These are phyloP conservation scores for Solanum pinnatisectum DNA, from an alignment of 257 asterid species.

Conservation along the genomic window DNA sequence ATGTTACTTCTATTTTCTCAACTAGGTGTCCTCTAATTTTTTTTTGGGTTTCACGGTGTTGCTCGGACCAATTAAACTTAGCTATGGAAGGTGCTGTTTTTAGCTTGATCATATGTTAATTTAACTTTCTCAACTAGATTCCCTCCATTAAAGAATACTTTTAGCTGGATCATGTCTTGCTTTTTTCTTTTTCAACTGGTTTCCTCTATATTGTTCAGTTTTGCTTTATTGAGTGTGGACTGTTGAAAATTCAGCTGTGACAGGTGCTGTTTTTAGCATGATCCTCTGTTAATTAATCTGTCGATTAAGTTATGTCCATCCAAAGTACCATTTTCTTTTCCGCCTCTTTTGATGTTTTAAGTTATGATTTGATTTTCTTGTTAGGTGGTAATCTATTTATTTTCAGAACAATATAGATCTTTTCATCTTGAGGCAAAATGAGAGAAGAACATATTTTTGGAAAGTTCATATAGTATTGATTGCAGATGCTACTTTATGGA, in stretches of 20 bases:
- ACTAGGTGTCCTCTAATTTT: background rate
- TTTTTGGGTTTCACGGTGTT: background rate
- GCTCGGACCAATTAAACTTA: background rate
- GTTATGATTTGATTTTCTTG: background rate
- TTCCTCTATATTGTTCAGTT: background rate
- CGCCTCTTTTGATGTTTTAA: background rate
- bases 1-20: background rate
- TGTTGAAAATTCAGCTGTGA: background rate
- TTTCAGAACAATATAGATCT: background rate
- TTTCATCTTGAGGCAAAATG: background rate
- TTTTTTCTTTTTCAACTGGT: background rate
- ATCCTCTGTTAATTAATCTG: background rate
- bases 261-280: background rate
- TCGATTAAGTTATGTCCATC: background rate
- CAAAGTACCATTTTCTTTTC: background rate
- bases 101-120: conserved; percentile 1
- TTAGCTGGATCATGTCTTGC: conserved; percentile 3
- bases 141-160: background rate
- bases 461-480: background rate
- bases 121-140: background rate
- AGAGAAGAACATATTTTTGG: background rate
- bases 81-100: background rate
- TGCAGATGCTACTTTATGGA: background rate
- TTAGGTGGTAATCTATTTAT: background rate
- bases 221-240: background rate